Conservation (phyloP, 192 early-diverging fungal genomes). For the Phlyctochytrium arcticum region DNA sequence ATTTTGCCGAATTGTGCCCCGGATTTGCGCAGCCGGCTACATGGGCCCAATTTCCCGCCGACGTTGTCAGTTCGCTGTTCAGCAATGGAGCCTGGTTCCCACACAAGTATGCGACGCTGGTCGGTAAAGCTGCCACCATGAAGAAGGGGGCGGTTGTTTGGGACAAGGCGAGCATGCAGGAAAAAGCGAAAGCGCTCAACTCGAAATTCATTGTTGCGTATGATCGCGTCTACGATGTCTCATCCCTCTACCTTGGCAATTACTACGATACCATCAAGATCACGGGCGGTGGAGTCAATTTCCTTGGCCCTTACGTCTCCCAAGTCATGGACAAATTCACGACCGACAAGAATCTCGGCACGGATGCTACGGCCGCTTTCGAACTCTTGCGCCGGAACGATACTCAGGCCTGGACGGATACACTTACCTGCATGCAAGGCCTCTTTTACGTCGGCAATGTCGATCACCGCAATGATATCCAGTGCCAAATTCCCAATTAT, state of each 20-base stretch:
- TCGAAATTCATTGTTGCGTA: slow-evolving; percentile 31
- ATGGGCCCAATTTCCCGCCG: slow-evolving; percentile 15
- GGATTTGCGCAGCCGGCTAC: slow-evolving; percentile 28
- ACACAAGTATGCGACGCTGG: slow-evolving; percentile 14
- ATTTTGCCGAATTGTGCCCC: slow-evolving; percentile 31
- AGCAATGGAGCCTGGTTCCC: background rate
- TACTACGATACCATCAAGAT: slow-evolving; percentile 11
- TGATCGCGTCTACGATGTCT: slow-evolving; percentile 41
- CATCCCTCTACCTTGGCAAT: slow-evolving; percentile 22
- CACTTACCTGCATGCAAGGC: slow-evolving; percentile 67
- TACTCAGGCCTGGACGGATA: slow-evolving; percentile 10
- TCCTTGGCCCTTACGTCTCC: slow-evolving; percentile 16
- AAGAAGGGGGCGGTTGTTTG: slow-evolving; percentile 42
- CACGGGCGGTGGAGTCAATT: slow-evolving; percentile 6
- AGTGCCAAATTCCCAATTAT: slow-evolving; percentile 83
- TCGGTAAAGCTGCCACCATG: slow-evolving; percentile 5
- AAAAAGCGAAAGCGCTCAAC: background rate
- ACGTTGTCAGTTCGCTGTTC: background rate
- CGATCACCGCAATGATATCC: slow-evolving; percentile 78
- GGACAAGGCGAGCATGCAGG: slow-evolving; percentile 14
- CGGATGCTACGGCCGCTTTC: slow-evolving; percentile 17
- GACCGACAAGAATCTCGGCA: slow-evolving; percentile 8
- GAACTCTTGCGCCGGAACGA: slow-evolving; percentile 16
- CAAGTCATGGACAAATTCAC: slow-evolving; percentile 13
- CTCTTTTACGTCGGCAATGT: slow-evolving; percentile 80